Conservation (phyloP, 805 yeast genomes). For the Nakazawaea ambrosiae region DNA sequence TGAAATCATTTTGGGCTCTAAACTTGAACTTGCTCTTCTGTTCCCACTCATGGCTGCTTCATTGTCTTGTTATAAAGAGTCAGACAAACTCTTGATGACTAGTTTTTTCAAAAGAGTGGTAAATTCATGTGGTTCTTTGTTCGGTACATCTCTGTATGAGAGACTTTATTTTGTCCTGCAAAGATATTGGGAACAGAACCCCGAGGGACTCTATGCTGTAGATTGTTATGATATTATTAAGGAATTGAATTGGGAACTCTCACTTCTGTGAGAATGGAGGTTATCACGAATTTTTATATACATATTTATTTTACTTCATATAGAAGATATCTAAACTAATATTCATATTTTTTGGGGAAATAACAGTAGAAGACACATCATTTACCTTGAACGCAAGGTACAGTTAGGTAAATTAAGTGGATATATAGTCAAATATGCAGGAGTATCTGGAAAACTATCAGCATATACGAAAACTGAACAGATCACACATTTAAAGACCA, state of each 20-base stretch:
- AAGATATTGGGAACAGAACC: slow-evolving; percentile 6
- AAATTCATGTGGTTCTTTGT: not conserved
- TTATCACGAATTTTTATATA: too few relatives aligned
- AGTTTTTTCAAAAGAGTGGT: not conserved
- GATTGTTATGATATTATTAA: slow-evolving; percentile 5
- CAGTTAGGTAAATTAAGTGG: too few relatives aligned
- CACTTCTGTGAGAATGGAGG: slow-evolving; percentile 8
- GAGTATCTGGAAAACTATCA: too few relatives aligned
- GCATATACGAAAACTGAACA: too few relatives aligned
- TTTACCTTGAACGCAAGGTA: too few relatives aligned
- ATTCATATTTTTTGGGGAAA: too few relatives aligned
- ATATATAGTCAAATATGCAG: too few relatives aligned
- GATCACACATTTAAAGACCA: too few relatives aligned
- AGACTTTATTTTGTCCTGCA: not conserved
- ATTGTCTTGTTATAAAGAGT: slow-evolving; percentile 17
- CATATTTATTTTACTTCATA: too few relatives aligned
- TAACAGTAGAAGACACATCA: too few relatives aligned
- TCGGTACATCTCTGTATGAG: not conserved
- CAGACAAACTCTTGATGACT: slow-evolving; percentile 1
- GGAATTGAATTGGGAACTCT: slow-evolving; percentile 6
- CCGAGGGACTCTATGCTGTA: not conserved
- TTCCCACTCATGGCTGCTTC: slow-evolving; percentile 33
- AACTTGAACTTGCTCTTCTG: slow-evolving; percentile 24
- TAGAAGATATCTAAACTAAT: too few relatives aligned
- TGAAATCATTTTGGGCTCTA: slow-evolving; percentile 25